Evolutionary conservation across 2,329 filamentous ascomycete genomes (phyloP), one percentile per base, ranked within the genome.

Genomic region (Diaporthe australafricana): DNA sequence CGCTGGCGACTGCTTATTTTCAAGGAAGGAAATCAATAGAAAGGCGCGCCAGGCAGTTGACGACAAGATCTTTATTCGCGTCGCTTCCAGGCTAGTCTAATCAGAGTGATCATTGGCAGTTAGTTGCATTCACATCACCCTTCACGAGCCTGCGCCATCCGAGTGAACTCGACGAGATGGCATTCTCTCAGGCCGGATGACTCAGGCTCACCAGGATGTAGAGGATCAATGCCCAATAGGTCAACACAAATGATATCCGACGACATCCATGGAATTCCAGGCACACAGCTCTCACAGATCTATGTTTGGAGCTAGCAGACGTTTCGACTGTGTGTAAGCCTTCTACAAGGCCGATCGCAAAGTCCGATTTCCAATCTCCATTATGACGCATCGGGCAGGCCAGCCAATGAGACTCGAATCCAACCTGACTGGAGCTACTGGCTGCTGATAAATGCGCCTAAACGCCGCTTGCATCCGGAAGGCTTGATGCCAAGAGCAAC

Each of bases 391-490:
- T 68, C 52, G 16, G 25, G n/a, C 7, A 47, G 32, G 27, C 25
- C 40, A 38, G n/a, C 68, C 68, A 70, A 70, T 70, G 35, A 27
- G 50, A 40, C 38, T 12, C 20, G 3, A 16, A 45, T 16, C 47
- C 48, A 52, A 20, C 32, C 35, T 38, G 38, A 52, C 14, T 27
- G 30, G 42, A 27, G 38, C 56, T 35, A 27, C 38, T 53, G 47
- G 38, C 6, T 45, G 69, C 69, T 70, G 69, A 70, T 70, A 67
- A 70, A 70, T 66, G 69, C 69, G 22, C 57, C 69, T 35, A 70
- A 60, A 35, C 42, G 38, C 50, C 50, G 42, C 53, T 42, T 45
- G 40, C 35, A 56, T 25, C 66, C 27, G 30, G 45, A 9, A 20
- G 47, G 20, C 32, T 66, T 52, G 1, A 38, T 32, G 57, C 68